Evolutionary conservation across 148 eudicot genomes (phyloP), one percentile per base, ranked within the genome.

Genomic region (Camellia japonica): DNA sequence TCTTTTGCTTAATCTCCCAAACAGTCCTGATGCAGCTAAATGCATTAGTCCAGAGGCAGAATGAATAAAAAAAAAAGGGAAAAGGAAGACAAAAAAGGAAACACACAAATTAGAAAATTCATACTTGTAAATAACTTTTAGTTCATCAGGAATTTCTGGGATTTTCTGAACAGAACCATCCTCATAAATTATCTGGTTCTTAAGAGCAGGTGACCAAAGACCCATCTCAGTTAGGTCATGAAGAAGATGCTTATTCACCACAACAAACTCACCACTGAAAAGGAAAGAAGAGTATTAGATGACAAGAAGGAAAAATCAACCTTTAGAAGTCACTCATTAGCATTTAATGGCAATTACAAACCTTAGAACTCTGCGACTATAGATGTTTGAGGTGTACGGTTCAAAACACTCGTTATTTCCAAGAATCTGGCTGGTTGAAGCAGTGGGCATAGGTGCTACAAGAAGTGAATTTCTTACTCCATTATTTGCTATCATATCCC

Each of bases 391-490:
- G 43, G 97, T 95, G 79, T 95, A 95, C 60, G 98, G 98, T 86
- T 95, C 98, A 90, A 95, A 93, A 74, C 98, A 93, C 76, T 95
- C 97, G 49, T 95, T 95, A 83, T 95, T 95, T 73, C 98, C 98
- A 49, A 95, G 97, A 83, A 95, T 95, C 83, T 95, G 97, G 81
- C 97, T 93, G 43, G 38, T 30, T 30, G 38, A 30, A 30, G 38
- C 38, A 30, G 38, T 30, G 38, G 38, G 38, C 38, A 30, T 30
- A 1, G 38, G 98, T 41, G 98, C 98, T 55, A 95, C 87, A 63
- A 95, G 97, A 70, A 95, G 94, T 58, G 98, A 95, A 81, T 95
- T 95, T 75, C 98, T 90, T 8, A 91, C 80, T 14, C 98, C 98
- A 72, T 89, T 83, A 63, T 82, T 82, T 44, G 90, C 81, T 70